Percentiles rank a stretch among this genome's conserved stretches.
Conservation (phyloP, 805 yeast genomes). For the Starmerella davenportii region DNA sequence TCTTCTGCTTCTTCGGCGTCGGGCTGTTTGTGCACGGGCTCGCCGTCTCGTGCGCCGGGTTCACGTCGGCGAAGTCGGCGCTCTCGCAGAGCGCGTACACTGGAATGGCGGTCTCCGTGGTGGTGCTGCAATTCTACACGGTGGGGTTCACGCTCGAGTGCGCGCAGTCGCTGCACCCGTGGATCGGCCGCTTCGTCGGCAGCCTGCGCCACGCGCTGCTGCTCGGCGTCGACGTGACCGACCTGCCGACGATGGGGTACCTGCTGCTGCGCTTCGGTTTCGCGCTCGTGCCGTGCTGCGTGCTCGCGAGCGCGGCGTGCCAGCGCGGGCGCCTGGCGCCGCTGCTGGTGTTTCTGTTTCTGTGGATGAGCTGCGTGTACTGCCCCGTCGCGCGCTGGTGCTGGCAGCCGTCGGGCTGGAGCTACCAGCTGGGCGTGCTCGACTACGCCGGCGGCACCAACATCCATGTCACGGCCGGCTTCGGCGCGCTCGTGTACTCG, state of each 20-base stretch:
- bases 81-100: conserved; percentile 48
- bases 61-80: conserved; percentile 49
- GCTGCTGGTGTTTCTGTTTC: conserved; percentile 46
- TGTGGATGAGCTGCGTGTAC: conserved; percentile 57
- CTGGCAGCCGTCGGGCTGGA: conserved; percentile 57
- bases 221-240: conserved; percentile 22
- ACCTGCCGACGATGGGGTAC: conserved; percentile 25
- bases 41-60: conserved; percentile 48
- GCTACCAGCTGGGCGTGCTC: conserved; percentile 38
- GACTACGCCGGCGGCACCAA: conserved; percentile 71
- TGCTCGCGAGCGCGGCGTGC: conserved; percentile 55
- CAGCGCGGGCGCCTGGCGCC: conserved; percentile 58
- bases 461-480: conserved; percentile 54
- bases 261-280: conserved; percentile 44
- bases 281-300: conserved; percentile 44
- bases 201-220: conserved; percentile 36
- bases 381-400: conserved; percentile 61
- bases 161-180: conserved; percentile 21
- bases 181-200: conserved; percentile 31
- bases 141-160: conserved; percentile 51
- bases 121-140: conserved; percentile 50
- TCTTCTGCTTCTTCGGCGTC: conserved; percentile 14
- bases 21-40: conserved; percentile 15
- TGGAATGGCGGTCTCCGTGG: conserved; percentile 39
- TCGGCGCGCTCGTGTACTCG: conserved; percentile 54